phyloP scores from a whole-genome alignment of 345 rosid species.

The Erysimum cheiranthoides region DNA sequence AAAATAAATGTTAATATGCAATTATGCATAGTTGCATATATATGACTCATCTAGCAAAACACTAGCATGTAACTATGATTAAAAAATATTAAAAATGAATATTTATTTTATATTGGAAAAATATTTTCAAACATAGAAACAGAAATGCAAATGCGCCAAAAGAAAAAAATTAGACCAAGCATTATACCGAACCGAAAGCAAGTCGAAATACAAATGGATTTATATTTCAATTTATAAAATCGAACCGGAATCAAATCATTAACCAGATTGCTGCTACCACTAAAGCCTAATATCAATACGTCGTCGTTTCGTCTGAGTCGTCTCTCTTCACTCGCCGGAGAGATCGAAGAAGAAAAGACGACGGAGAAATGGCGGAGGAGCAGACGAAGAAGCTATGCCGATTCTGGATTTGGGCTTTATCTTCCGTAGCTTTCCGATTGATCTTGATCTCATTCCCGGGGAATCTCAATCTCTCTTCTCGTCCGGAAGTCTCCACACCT shows the following conservation, averaged over 20 bases:
- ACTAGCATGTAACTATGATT: too few relatives aligned
- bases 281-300: conserved; percentile 11
- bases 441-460: conserved; percentile 61
- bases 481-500: conserved; percentile 97
- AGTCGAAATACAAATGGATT: too few relatives aligned
- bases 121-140: background rate
- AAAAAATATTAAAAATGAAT: too few relatives aligned
- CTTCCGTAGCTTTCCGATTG: conserved; percentile 57
- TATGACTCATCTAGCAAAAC: too few relatives aligned
- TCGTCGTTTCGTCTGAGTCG: conserved; percentile 36
- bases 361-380: conserved; percentile 41
- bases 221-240: background rate
- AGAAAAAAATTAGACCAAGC: too few relatives aligned
- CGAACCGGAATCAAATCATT: background rate
- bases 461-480: conserved; percentile 73
- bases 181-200: too few relatives aligned
- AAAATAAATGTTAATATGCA: background rate
- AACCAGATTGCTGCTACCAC: background rate
- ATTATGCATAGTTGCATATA: too few relatives aligned
- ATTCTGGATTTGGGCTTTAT: conserved; percentile 62
- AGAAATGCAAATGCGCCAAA: too few relatives aligned
- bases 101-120: background rate
- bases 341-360: conserved; percentile 35
- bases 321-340: conserved; percentile 38
- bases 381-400: conserved; percentile 33